These are phyloP conservation scores for Hypoxylon fragiforme DNA, from an alignment of 495 filamentous ascomycete species.

Conservation along the genomic window DNA sequence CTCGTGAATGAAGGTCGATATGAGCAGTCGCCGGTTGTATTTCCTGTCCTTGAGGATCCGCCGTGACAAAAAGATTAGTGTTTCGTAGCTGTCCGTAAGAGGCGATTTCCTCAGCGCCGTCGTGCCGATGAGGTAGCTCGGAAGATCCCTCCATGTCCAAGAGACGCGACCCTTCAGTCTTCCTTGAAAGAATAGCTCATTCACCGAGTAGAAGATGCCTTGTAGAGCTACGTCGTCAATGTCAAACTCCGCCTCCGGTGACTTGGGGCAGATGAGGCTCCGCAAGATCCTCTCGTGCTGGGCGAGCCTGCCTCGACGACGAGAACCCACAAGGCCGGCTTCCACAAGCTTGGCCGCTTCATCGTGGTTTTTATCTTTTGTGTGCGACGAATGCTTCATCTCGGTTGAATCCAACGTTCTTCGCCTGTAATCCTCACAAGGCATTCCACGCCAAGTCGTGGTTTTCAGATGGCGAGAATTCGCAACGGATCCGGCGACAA, in stretches of 20 bases:
- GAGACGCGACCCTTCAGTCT: slow-evolving; percentile 51
- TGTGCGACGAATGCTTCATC: slow-evolving; percentile 8
- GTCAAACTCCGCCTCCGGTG: slow-evolving; percentile 40
- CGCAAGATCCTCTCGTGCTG: slow-evolving; percentile 54
- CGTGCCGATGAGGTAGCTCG: slow-evolving; percentile 53
- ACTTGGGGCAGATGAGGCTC: slow-evolving; percentile 52
- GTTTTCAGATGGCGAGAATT: slow-evolving; percentile 3
- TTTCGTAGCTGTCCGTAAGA: slow-evolving; percentile 51
- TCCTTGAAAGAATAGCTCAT: slow-evolving; percentile 59
- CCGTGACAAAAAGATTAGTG: slow-evolving; percentile 56
- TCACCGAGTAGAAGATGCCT: slow-evolving; percentile 54
- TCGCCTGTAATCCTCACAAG: slow-evolving; percentile 22
- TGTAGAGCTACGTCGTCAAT: slow-evolving; percentile 55
- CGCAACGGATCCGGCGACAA: slow-evolving; percentile 11
- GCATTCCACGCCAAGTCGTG: slow-evolving; percentile 2
- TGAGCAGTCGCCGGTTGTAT: slow-evolving; percentile 56
- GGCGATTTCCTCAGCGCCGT: slow-evolving; percentile 52
- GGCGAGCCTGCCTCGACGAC: slow-evolving; percentile 47
- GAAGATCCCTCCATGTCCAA: slow-evolving; percentile 54
- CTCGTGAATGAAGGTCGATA: slow-evolving; percentile 61
- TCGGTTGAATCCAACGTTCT: slow-evolving; percentile 12
- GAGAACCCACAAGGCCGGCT: slow-evolving; percentile 44
- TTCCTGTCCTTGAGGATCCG: slow-evolving; percentile 50
- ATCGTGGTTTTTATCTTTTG: slow-evolving; percentile 37
- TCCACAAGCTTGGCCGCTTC: slow-evolving; percentile 46